Evolutionary conservation across 2,329 filamentous ascomycete genomes (phyloP), one percentile per base, ranked within the genome.

Genomic region (Fusarium haematococcum): DNA sequence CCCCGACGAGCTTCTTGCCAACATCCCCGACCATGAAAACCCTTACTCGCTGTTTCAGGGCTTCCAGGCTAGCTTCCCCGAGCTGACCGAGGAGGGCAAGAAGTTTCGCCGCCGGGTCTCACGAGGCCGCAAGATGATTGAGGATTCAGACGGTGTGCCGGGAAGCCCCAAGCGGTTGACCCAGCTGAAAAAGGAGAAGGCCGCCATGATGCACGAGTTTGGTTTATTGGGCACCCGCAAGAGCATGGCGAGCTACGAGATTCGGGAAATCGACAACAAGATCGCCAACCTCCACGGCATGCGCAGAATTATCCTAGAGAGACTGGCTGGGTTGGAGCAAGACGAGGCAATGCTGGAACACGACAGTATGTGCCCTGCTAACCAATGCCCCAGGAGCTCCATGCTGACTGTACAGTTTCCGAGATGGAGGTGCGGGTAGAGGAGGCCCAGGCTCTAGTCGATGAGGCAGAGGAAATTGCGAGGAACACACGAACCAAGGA

Each of bases 191-290:
- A 94, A 92, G 80, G 95, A 97, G 76, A 94, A 94, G 82, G 90
- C 93, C 50, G 87, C 90, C 63, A 88, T 98, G 85, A 92, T 93
- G 85, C 95, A 97, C 82, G 91, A 94, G 75, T 87, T 99, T 76
- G 95, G 98, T 80, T 94, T 98, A 90, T 91, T 98, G 85, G 90
- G 93, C 5, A 91, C 98, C 71, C 91, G 97, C 69, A 99, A 99
- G 84, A 98, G 97, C 80, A 98, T 99, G 96, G 96, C 95, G 77
- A 97, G 95, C 79, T 94, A 94, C 73, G 97, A 99, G 83, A 98
- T 99, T 68, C 91, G 92, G 69, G 97, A 99, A 80, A 98, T 99
- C 70, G 97, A 99, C 84, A 95, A 93, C 84, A 99, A 98, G 84
- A 96, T 99, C 73, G 91, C 94, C 70, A 98, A 98, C 82, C 86